These are phyloP conservation scores for Hemileia vastatrix DNA, from an alignment of 1,284 basidiomycete genomes.

Conservation along the genomic window DNA sequence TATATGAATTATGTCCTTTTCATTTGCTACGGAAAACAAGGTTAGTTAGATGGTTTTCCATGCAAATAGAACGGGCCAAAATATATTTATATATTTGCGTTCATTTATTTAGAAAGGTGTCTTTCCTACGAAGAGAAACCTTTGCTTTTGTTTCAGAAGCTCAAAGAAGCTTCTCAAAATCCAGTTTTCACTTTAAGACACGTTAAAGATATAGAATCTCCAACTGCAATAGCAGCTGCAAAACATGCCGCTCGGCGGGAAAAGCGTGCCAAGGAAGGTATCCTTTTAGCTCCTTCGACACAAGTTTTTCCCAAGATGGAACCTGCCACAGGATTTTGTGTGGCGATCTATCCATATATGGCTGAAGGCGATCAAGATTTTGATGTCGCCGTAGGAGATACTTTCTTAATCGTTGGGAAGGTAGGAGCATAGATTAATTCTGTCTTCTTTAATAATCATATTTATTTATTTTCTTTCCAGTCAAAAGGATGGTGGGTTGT, in stretches of 20 bases:
- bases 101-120: conserved; percentile 64
- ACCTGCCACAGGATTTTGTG: conserved; percentile 46
- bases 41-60: background rate
- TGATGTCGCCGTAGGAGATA: conserved; percentile 69
- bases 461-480: conserved; percentile 83
- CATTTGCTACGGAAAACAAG: conserved; percentile 78
- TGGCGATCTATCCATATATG: conserved; percentile 48
- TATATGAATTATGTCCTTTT: conserved; percentile 99
- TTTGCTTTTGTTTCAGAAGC: conserved; percentile 84
- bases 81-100: background rate
- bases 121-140: conserved; percentile 97
- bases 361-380: conserved; percentile 63
- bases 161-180: conserved; percentile 93
- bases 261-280: conserved; percentile 28
- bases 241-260: conserved; percentile 66
- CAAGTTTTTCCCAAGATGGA: background rate
- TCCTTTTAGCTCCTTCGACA: background rate
- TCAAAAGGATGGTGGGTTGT: conserved; percentile 99
- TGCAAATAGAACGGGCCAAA: background rate
- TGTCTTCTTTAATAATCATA: background rate
- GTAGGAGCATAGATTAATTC: background rate
- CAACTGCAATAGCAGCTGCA: conserved; percentile 85
- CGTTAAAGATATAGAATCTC: conserved; percentile 94
- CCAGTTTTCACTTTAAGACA: conserved; percentile 98
- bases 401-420: conserved; percentile 24